These are phyloP conservation scores for Calcarisporium arbuscula DNA, from an alignment of 2,329 filamentous ascomycete genomes.

Conservation along the genomic window DNA sequence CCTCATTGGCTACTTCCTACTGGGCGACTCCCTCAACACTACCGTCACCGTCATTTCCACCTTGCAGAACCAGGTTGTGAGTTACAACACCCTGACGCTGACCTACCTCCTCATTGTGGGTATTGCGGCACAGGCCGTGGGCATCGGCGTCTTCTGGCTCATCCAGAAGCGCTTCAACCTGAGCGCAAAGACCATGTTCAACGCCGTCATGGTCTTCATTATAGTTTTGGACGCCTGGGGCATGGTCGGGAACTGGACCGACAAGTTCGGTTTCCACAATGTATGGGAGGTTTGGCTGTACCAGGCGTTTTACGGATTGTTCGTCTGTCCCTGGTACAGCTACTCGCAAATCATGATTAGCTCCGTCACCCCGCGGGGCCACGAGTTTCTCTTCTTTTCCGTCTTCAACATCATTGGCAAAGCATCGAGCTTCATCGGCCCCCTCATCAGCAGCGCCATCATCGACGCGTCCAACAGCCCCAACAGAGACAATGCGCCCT, in stretches of 20 bases:
- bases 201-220: constrained; percentile 54
- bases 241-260: constrained; percentile 40
- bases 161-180: constrained; percentile 54
- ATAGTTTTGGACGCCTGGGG: constrained; percentile 49
- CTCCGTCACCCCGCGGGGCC: constrained; percentile 60
- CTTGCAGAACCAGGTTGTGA: constrained; percentile 58
- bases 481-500: constrained; percentile 55
- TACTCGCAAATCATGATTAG: constrained; percentile 68
- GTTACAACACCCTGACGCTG: constrained; percentile 57
- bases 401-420: constrained; percentile 65
- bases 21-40: constrained; percentile 65
- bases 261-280: constrained; percentile 37
- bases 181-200: constrained; percentile 64
- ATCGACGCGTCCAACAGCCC: constrained; percentile 51
- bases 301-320: constrained; percentile 54
- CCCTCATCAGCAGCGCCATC: constrained; percentile 62
- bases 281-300: constrained; percentile 40
- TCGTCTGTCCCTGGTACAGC: constrained; percentile 64
- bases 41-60: constrained; percentile 63
- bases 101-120: constrained; percentile 63
- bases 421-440: constrained; percentile 61
- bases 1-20: constrained; percentile 60
- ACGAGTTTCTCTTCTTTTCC: constrained; percentile 66
- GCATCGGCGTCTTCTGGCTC: constrained; percentile 56
- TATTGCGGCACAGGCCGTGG: constrained; percentile 55